Evolutionary conservation across 306 rosid genomes (phyloP).

Genomic region (Hippophae gyantsensis): DNA sequence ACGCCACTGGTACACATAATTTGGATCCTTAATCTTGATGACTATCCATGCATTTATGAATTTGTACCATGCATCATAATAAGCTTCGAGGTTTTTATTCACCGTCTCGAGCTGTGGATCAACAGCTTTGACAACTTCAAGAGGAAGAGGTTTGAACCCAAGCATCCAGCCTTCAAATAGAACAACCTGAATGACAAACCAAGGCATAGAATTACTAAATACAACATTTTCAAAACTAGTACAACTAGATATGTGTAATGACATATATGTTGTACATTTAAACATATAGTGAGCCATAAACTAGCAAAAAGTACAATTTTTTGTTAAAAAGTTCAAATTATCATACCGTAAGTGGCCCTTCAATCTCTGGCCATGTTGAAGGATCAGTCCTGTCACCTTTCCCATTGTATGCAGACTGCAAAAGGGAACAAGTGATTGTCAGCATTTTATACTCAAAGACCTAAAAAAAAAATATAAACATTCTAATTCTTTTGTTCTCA

Average conservation of each 20-base stretch:
- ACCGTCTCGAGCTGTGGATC: conserved; percentile 86
- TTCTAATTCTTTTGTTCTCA: conserved; percentile 8
- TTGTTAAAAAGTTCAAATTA: background rate
- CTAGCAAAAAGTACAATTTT: background rate
- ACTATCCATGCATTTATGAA: conserved; percentile 74
- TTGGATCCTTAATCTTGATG: conserved; percentile 79
- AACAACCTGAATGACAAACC: conserved; percentile 46
- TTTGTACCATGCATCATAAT: conserved; percentile 88
- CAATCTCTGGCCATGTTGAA: conserved; percentile 78
- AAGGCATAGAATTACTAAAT: conserved; percentile 4
- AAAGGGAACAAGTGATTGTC: conserved; percentile 12
- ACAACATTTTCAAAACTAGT: background rate
- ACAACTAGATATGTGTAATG: too few relatives aligned
- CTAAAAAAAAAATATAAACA: background rate
- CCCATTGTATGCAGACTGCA: conserved; percentile 78
- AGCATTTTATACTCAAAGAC: conserved; percentile 17
- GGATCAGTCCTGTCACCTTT: conserved; percentile 88
- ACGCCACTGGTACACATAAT: conserved; percentile 80
- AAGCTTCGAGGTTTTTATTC: conserved; percentile 67
- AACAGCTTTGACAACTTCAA: conserved; percentile 51
- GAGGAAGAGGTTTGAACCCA: conserved; percentile 77
- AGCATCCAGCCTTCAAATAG: conserved; percentile 99
- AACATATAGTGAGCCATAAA: background rate
- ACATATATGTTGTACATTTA: background rate
- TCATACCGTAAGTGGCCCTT: conserved; percentile 75